These are phyloP conservation scores for Kwoniella mangroviensis DNA, from an alignment of 768 basidiomycete genomes.

Conservation along the genomic window DNA sequence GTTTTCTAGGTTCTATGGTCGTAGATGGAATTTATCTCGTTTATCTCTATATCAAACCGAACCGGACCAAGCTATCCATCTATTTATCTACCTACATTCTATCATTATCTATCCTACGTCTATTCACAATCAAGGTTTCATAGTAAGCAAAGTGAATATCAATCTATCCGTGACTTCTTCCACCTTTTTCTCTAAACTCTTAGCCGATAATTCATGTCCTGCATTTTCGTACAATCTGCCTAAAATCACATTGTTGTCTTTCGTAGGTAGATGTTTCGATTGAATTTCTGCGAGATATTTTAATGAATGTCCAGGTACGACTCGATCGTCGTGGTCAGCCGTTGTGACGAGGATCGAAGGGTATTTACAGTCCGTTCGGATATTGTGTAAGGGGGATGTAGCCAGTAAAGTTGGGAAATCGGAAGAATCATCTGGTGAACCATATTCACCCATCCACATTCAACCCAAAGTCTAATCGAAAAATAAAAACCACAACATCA, in stretches of 20 bases:
- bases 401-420: constrained; percentile 12
- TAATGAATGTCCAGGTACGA: constrained; percentile 22
- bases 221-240: constrained; percentile 23
- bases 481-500: too few species aligned
- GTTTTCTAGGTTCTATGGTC: constrained; percentile 11
- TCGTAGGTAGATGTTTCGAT: neutral
- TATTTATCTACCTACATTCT: too few species aligned
- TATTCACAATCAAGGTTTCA: constrained; percentile 8
- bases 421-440: constrained; percentile 21
- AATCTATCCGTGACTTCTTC: constrained; percentile 27
- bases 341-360: constrained; percentile 25
- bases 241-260: neutral
- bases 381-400: constrained; percentile 21
- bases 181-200: constrained; percentile 24
- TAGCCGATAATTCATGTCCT: constrained; percentile 20
- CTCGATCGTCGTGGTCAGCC: constrained; percentile 23
- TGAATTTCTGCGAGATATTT: constrained; percentile 26
- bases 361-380: constrained; percentile 7
- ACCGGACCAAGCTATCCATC: too few species aligned
- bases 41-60: neutral
- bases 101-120: neutral
- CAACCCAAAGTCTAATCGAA: constrained; percentile 16
- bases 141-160: constrained; percentile 19
- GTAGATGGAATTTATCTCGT: neutral
- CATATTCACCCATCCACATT: constrained; percentile 26